Evolutionary conservation across 2,329 filamentous ascomycete species (phyloP).

Genomic region (Trichoderma sp.): DNA sequence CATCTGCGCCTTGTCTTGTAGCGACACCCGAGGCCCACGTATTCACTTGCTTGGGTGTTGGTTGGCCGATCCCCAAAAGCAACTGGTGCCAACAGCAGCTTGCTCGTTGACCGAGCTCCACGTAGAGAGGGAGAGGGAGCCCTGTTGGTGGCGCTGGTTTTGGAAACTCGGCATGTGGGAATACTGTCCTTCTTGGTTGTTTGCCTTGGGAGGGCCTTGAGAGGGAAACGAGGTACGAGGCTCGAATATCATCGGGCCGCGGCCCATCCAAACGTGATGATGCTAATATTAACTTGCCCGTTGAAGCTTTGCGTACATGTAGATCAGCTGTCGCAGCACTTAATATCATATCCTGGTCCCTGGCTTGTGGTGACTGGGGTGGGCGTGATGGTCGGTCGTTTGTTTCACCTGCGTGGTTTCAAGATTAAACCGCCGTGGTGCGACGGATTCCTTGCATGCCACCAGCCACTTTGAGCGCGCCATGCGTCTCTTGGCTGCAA

Average conservation of each 20-base stretch:
- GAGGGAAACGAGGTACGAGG: background rate
- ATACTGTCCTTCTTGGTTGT: background rate
- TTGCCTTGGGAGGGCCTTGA: background rate
- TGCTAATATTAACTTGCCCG: background rate
- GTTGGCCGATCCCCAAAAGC: background rate
- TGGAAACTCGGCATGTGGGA: background rate
- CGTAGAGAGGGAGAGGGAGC: background rate
- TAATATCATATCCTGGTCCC: constrained; percentile 1
- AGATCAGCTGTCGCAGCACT: constrained; percentile 5
- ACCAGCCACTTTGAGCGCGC: constrained; percentile 12
- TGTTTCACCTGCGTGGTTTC: constrained; percentile 19
- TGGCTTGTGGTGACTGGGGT: background rate
- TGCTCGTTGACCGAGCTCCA: background rate
- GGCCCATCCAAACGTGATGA: background rate
- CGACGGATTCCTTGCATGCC: constrained; percentile 6
- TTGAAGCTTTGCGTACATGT: background rate
- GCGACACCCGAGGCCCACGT: background rate
- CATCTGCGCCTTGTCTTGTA: background rate
- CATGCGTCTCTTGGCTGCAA: constrained; percentile 2
- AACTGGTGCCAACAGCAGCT: background rate
- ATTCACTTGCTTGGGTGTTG: background rate
- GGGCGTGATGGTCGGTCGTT: constrained; percentile 5
- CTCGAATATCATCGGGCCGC: background rate
- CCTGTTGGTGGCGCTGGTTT: constrained; percentile 6
- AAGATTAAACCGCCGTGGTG: constrained; percentile 10